Percentiles rank a stretch among this genome's conserved stretches.
phyloP scores from a whole-genome alignment of 768 basidiomycete genomes.

The Termitomyces sp. region DNA sequence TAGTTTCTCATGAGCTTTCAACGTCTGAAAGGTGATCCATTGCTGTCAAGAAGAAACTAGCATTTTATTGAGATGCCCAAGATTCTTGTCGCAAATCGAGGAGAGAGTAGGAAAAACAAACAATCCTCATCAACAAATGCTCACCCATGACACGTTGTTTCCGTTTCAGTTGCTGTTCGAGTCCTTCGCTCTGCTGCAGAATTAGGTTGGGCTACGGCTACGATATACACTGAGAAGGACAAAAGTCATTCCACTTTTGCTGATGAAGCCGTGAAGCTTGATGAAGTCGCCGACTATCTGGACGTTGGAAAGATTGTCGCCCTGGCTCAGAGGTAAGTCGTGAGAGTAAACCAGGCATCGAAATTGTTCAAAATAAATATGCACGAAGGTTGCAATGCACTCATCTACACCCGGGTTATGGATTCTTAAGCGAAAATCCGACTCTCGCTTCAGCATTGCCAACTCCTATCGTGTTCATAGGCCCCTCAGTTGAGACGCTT shows the following conservation, averaged over 20 bases:
- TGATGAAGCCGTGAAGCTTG: slow-evolving; percentile 84
- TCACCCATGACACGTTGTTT: neutral
- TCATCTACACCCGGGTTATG: slow-evolving; percentile 56
- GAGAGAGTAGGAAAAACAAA: slow-evolving; percentile 44
- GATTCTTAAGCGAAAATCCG: slow-evolving; percentile 86
- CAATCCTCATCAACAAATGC: slow-evolving; percentile 21
- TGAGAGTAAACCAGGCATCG: neutral
- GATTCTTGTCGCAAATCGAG: slow-evolving; percentile 72
- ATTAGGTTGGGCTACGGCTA: slow-evolving; percentile 68
- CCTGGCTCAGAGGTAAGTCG: slow-evolving; percentile 22
- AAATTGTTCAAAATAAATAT: neutral
- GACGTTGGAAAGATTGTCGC: slow-evolving; percentile 25
- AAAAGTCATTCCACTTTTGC: slow-evolving; percentile 79
- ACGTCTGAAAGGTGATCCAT: neutral
- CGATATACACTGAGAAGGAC: slow-evolving; percentile 82
- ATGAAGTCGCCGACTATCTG: slow-evolving; percentile 50
- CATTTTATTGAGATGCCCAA: slow-evolving; percentile 38
- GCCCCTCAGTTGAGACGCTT: slow-evolving; percentile 75
- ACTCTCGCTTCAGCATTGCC: slow-evolving; percentile 75
- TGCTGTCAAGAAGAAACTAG: neutral
- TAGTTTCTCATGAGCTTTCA: slow-evolving; percentile 3
- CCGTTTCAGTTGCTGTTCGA: slow-evolving; percentile 72
- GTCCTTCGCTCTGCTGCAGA: slow-evolving; percentile 69
- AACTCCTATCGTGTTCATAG: slow-evolving; percentile 66
- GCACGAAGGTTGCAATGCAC: slow-evolving; percentile 25